Evolutionary conservation across 306 rosid species (phyloP).

Genomic region (Albizia julibrissin): DNA sequence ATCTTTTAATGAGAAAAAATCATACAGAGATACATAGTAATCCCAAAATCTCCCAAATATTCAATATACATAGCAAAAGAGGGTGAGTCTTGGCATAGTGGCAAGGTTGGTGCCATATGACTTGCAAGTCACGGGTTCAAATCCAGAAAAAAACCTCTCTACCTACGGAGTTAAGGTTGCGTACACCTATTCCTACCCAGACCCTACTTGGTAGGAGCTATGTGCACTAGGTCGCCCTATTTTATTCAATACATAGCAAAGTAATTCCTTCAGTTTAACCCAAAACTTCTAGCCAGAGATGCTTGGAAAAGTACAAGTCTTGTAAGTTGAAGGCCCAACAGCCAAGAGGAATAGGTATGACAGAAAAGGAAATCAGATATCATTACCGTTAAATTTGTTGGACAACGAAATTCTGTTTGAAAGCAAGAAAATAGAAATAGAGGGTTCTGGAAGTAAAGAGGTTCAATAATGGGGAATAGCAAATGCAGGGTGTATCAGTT

Average conservation of each 20-base stretch:
- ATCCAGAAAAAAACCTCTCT: too few relatives aligned
- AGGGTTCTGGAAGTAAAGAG: background rate
- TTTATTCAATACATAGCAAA: background rate
- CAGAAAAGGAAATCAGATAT: conserved; percentile 11
- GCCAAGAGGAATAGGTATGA: conserved; percentile 9
- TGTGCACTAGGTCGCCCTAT: too few relatives aligned
- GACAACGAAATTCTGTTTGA: conserved; percentile 14
- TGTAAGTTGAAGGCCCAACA: conserved; percentile 15
- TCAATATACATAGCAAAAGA: too few relatives aligned
- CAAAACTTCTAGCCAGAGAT: background rate
- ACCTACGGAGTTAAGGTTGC: too few relatives aligned
- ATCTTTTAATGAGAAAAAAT: conserved; percentile 23
- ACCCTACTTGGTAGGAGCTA: too few relatives aligned
- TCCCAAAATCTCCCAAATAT: too few relatives aligned
- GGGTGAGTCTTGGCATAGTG: too few relatives aligned
- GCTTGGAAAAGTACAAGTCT: background rate
- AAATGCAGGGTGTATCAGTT: conserved; percentile 12
- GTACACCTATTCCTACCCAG: too few relatives aligned
- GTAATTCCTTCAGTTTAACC: background rate
- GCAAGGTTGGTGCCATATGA: too few relatives aligned
- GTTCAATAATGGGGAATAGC: conserved; percentile 1
- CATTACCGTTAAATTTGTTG: background rate
- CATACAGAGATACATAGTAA: background rate
- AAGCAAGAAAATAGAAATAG: background rate
- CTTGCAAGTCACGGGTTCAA: too few relatives aligned